Evolutionary conservation across 805 yeast species (phyloP).

Genomic region (Saturnispora silvae): DNA sequence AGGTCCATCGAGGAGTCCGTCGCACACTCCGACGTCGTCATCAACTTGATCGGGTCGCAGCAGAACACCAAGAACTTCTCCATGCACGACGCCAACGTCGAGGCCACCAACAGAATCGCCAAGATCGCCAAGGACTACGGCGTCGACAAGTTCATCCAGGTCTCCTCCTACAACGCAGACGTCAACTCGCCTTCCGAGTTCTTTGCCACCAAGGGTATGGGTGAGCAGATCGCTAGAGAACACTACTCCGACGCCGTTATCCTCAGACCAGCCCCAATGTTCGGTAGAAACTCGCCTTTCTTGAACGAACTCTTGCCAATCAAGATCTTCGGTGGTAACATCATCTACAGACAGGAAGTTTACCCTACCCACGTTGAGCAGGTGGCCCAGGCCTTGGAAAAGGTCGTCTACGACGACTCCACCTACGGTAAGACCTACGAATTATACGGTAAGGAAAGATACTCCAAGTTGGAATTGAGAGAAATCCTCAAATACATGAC

Average conservation of each 20-base stretch:
- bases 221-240: constrained; percentile 61
- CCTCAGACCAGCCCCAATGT: constrained; percentile 78
- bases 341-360: constrained; percentile 53
- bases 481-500: constrained; percentile 49
- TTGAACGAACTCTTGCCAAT: constrained; percentile 49
- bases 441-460: constrained; percentile 60
- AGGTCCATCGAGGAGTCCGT: constrained; percentile 68
- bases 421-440: constrained; percentile 71
- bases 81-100: constrained; percentile 78
- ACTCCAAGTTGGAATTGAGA: constrained; percentile 52
- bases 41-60: constrained; percentile 69
- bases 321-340: constrained; percentile 51
- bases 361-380: constrained; percentile 70
- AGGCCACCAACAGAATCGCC: constrained; percentile 67
- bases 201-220: constrained; percentile 70
- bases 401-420: constrained; percentile 70
- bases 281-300: constrained; percentile 62
- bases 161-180: constrained; percentile 69
- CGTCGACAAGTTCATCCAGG: constrained; percentile 67
- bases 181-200: constrained; percentile 58
- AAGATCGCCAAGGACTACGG: constrained; percentile 58
- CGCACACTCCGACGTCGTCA: constrained; percentile 72
- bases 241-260: constrained; percentile 68
- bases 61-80: constrained; percentile 68
- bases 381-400: constrained; percentile 70